Conservation (phyloP, 2,329 filamentous ascomycete genomes). For the Fusarium euwallaceae region DNA sequence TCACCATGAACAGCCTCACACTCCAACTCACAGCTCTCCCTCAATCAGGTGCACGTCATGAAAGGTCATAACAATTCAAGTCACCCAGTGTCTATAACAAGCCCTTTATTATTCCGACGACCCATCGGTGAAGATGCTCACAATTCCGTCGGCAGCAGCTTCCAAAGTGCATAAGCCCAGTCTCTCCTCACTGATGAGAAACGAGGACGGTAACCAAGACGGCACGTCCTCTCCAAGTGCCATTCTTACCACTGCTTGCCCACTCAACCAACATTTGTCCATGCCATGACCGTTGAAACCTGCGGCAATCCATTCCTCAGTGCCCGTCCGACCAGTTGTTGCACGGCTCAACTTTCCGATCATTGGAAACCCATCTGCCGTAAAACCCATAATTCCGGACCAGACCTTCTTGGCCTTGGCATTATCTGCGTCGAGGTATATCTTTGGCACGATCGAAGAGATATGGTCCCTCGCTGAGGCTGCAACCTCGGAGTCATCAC, state of each 20-base stretch:
- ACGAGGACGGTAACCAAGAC: constrained; percentile 28
- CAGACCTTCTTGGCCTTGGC: constrained; percentile 52
- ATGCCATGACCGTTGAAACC: constrained; percentile 65
- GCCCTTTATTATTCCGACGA: background rate
- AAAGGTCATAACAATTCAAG: too few species aligned
- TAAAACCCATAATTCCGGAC: constrained; percentile 62
- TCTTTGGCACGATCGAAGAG: constrained; percentile 53
- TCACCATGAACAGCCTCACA: too few species aligned
- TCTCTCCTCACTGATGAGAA: constrained; percentile 12
- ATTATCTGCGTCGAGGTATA: constrained; percentile 40
- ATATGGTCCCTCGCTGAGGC: constrained; percentile 50
- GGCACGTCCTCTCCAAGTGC: constrained; percentile 38
- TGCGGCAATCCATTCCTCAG: constrained; percentile 60
- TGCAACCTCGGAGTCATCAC: constrained; percentile 57
- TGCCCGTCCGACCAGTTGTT: constrained; percentile 27
- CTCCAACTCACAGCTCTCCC: too few species aligned
- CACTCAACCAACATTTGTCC: constrained; percentile 63
- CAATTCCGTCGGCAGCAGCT: background rate
- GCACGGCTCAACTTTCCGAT: constrained; percentile 57
- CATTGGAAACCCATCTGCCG: constrained; percentile 61
- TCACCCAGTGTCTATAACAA: too few species aligned
- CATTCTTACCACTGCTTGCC: constrained; percentile 53
- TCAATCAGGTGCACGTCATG: too few species aligned
- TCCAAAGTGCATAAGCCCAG: constrained; percentile 1
- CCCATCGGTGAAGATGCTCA: background rate